Base-by-base conservation (phyloP, 1,284 basidiomycete genomes). In the Melanopsichium pennsylvanicum region DNA sequence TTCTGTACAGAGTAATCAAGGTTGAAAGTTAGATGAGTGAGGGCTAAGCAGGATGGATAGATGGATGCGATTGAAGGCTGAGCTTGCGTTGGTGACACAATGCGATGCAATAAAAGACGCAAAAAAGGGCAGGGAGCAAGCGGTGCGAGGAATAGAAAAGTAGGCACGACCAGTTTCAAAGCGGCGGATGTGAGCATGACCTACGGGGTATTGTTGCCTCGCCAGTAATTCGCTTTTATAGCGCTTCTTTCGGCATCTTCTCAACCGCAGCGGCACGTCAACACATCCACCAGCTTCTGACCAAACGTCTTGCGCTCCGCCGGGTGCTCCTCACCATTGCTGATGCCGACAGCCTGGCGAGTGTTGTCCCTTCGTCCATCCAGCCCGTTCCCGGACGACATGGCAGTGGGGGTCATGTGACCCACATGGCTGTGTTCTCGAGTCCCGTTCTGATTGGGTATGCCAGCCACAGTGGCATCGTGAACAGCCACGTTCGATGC, bases 181-280 rank as follows among this genome's bases (percentile, higher is more conserved):
- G 13, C 27, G 27, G 27, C 27, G 33, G 7, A n/a, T 7, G 29
- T 34, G 42, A 25, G 18, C 9, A 16, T 33, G 12, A 12, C 22
- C 31, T 11, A 10, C 5, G 22, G 50, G 50, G 50, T 54, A 54
- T 54, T 32, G 36, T 55, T 55, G 43, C 51, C 51, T 47, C 42
- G n/a, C n/a, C n/a, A n/a, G n/a, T n/a, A n/a, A n/a, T n/a, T n/a
- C n/a, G 41, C 40, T 6, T 34, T n/a, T 18, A 36, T 6, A 12
- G 18, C 9, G 7, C 22, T 27, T 15, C 11, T 11, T 11, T 21
- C 15, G 4, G 10, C 18, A 16, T 31, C 23, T 27, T 12, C 15
- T 40, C 70, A 81, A 32, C 55, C 75, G 46, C 82, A 82, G 31
- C 81, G 70, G 54, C 82, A 82, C 3, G 81, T 82, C 35, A 82